Percentiles rank a stretch among this genome's conserved stretches.
These are phyloP conservation scores for Hyphopichia khmerensis DNA, from an alignment of 1,139 yeast genomes.

Conservation along the genomic window DNA sequence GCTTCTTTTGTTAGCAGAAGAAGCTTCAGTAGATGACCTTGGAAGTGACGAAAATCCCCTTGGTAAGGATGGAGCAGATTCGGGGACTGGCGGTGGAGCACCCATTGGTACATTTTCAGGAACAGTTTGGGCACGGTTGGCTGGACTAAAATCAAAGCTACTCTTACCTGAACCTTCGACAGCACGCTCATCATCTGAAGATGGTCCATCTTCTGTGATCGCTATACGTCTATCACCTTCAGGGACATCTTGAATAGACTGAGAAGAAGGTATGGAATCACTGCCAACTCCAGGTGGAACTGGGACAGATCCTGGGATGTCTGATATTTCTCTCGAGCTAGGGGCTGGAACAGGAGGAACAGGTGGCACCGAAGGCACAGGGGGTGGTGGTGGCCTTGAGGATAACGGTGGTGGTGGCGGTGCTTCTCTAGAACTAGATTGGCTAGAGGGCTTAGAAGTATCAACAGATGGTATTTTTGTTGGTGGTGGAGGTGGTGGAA, in stretches of 20 bases:
- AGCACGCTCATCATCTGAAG: background rate
- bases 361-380: constrained; percentile 10
- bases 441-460: background rate
- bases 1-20: background rate
- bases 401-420: constrained; percentile 11
- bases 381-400: constrained; percentile 9
- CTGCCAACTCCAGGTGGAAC: background rate
- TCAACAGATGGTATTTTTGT: constrained; percentile 8
- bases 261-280: constrained; percentile 5
- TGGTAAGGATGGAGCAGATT: constrained; percentile 10
- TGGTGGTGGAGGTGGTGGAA: constrained; percentile 14
- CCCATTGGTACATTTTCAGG: constrained; percentile 2
- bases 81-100: constrained; percentile 13
- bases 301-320: constrained; percentile 8
- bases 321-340: constrained; percentile 14
- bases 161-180: background rate
- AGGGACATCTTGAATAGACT: constrained; percentile 6
- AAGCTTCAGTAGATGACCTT: background rate
- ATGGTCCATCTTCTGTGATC: background rate
- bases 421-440: background rate
- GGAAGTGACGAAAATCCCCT: background rate
- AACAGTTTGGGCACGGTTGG: constrained; percentile 9
- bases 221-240: background rate
- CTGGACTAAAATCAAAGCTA: constrained; percentile 7
- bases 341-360: constrained; percentile 4